Percentiles rank a stretch among this genome's conserved stretches.
Evolutionary conservation across 441 rosid genomes (phyloP).

Genomic region (Gossypium aridum): DNA sequence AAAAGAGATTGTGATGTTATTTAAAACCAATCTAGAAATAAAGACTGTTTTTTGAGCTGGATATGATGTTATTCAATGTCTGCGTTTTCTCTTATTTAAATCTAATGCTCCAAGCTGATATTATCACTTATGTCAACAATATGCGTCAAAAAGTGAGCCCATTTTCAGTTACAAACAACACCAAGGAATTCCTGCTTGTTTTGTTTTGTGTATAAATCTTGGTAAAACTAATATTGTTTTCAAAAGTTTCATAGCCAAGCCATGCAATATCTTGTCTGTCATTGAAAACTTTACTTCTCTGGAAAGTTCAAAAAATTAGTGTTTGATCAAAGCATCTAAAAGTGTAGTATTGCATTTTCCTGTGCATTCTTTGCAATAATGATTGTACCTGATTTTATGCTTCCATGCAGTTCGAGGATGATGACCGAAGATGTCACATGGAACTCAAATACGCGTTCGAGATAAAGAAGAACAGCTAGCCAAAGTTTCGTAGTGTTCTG

Average conservation of each 20-base stretch:
- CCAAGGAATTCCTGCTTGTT: too few species aligned
- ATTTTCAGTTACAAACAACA: background rate
- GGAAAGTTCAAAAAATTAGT: background rate
- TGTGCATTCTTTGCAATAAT: background rate
- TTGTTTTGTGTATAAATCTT: background rate
- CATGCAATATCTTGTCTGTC: background rate
- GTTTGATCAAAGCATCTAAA: background rate
- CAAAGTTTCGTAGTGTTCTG: background rate
- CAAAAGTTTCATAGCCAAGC: background rate
- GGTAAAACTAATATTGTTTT: background rate
- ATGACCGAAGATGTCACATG: constrained; percentile 48
- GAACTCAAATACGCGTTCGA: constrained; percentile 45
- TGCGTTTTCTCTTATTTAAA: background rate
- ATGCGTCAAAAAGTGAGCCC: background rate
- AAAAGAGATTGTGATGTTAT: background rate
- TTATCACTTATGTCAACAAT: background rate
- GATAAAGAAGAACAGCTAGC: constrained; percentile 39
- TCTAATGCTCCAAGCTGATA: background rate
- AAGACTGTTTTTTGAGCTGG: background rate
- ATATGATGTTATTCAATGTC: background rate
- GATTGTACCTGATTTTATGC: background rate
- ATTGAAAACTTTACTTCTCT: background rate
- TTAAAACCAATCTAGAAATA: background rate
- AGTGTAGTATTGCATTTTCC: background rate
- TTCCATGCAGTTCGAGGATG: constrained; percentile 44